Evolutionary conservation across 1,284 basidiomycete species (phyloP).

Genomic region (Pseudozyma flocculosa): DNA sequence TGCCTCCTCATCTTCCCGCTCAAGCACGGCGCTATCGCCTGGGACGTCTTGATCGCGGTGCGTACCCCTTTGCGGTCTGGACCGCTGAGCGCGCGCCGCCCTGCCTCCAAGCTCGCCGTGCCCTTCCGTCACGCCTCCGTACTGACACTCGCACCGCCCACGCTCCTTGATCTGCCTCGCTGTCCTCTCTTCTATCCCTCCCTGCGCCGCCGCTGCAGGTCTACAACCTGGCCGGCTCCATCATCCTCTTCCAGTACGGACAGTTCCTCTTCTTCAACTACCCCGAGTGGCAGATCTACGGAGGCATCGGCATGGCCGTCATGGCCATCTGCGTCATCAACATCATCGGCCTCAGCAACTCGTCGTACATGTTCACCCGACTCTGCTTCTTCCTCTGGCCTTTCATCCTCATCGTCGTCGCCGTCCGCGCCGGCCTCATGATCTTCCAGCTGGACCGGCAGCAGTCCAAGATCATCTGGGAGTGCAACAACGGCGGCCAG

Average conservation of each 20-base stretch:
- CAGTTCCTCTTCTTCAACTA: slow-evolving; percentile 70
- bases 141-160: too few species aligned
- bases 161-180: too few species aligned
- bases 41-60: slow-evolving; percentile 69
- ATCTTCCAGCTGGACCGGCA: slow-evolving; percentile 57
- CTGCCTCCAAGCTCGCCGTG: background rate
- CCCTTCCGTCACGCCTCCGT: background rate
- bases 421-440: slow-evolving; percentile 72
- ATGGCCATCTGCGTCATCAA: slow-evolving; percentile 66
- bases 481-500: slow-evolving; percentile 71
- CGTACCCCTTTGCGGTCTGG: slow-evolving; percentile 29
- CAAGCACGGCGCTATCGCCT: slow-evolving; percentile 69
- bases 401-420: slow-evolving; percentile 68
- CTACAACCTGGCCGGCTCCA: slow-evolving; percentile 70
- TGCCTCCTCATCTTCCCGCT: slow-evolving; percentile 45
- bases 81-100: too few species aligned
- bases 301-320: slow-evolving; percentile 69
- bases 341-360: slow-evolving; percentile 70
- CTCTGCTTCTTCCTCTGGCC: slow-evolving; percentile 73
- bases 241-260: slow-evolving; percentile 69
- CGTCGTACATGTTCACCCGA: slow-evolving; percentile 71
- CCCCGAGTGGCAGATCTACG: slow-evolving; percentile 71
- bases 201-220: slow-evolving; percentile 58
- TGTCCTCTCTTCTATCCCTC: background rate
- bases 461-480: slow-evolving; percentile 68